Evolutionary conservation across 306 rosid species (phyloP), one percentile per base, ranked within the genome.

Genomic region (Mimosa bimucronata): DNA sequence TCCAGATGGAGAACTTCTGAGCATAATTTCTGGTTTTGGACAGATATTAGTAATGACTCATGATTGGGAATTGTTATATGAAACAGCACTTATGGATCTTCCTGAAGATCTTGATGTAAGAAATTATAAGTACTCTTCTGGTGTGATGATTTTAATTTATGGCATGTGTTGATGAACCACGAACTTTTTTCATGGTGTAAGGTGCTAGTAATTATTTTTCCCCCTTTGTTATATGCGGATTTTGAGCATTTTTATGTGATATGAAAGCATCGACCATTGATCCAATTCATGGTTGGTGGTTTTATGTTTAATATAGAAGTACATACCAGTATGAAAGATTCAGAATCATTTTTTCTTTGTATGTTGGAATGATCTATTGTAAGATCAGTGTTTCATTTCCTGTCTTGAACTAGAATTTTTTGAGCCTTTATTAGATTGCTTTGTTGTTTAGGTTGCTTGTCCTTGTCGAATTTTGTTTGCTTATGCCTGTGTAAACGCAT

Each of bases 31-130:
- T 38, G 94, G 97, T 30, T 83, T 86, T 30, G 91, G 88, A 45
- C 94, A 89, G 88, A 80, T 91, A 53, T 81, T 95, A 71, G 87
- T 95, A 8, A 93, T 95, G 98, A 93, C 96, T 48, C 92, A 80
- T 69, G 99, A 95, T 82, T 95, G 98, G 99, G 98, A 95, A 80
- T 86, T 95, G 89, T 75, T 93, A 82, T 87, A 87, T 5, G 99
- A 93, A 91, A 83, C 90, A 0, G 55, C 87, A 0, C 92, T 95
- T 14, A 81, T 79, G 71, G 95, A 82, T 84, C 65, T 64, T 73
- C 80, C 78, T 16, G 86, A 88, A 77, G 90, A 76, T 70, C 65
- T 77, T 85, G 92, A 86, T 88, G 89, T 88, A 88, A 84, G 98
- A 91, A 90, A 91, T 98, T 90, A 97, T 87, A 85, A 85, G 88